Base-by-base conservation (phyloP, 2,329 filamentous ascomycete genomes). In the Juglanconis oblonga region DNA sequence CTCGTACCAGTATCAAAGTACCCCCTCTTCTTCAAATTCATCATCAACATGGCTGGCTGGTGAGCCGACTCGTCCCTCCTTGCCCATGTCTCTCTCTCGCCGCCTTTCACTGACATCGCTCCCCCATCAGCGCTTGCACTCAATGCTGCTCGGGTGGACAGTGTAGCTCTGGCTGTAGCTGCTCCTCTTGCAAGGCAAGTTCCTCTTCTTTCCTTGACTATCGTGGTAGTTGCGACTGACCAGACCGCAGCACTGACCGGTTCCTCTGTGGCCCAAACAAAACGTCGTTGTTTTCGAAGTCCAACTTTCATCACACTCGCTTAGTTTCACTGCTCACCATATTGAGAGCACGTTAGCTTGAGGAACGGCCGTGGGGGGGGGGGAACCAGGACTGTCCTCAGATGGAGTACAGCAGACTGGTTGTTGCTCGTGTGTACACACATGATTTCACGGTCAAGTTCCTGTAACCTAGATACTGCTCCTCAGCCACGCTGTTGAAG, bases 101-200 rank as follows among this genome's bases (percentile, higher is more conserved):
- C 7, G 0, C 42, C 42, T 42, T 31, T 55, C 17, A 54, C 59
- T 59, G 38, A 62, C 50, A 44, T 54, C 38, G 24, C 11, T 10
- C 4, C n/a, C 24, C 14, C 10, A 13, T 42, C 51, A 61, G 62
- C 52, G 17, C 56, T 42, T 64, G 59, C 53, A 59, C 48, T 53
- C 36, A 33, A n/a, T 64, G 62, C 62, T 64, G 58, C 59, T 62
- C 57, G 31, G 55, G 61, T 50, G 57, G 50, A 44, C 44, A 55
- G 13, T 64, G 58, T 47, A 40, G 48, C 36, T 54, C 51, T 4
- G 42, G 42, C 56, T 64, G 62, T 50, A 50, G 24, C 36, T 64
- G 62, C 49, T 17, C 55, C 55, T 50, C 56, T 17, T 64, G 62
- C 59, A 61, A 61, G 58, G 62, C 59, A 36, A 55, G 50, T 58